Evolutionary conservation across 2,329 filamentous ascomycete species (phyloP), one percentile per base, ranked within the genome.

Genomic region (Botrytis fragariae): DNA sequence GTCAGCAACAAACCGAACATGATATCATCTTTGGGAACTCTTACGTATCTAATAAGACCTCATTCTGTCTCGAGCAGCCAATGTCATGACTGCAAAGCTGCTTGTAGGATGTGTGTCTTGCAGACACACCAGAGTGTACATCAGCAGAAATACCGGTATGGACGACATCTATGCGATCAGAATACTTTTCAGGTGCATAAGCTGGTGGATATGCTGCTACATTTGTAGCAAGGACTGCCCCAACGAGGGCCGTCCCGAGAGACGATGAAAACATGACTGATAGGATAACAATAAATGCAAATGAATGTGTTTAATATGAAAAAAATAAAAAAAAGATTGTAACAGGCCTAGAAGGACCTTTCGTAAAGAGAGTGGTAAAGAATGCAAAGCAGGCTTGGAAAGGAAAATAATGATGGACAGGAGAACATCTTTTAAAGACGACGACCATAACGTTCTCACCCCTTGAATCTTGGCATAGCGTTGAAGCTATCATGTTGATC

Each of bases 31-130:
- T 62, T 35, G 32, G 29, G 22, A 63, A n/a, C 7, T 25, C 77
- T 71, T 74, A 78, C 77, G 76, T 45, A 71, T 76, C 63, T 25
- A 79, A 70, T n/a, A 78, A 68, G n/a, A 75, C 63, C 51, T 77
- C 74, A 25, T 74, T 72, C 32, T 73, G 57, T 45, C 71, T 73
- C 22, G 72, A 72, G 45, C 45, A 68, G 9, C 70, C 48, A 68
- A 72, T 72, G n/a, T 72, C 70, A 48, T 72, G 70, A 29, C 45
- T 57, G 61, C 62, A 72, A 22, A 72, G 29, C 35, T 29, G 29
- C 32, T 42, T 68, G 39, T 32, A 10, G 12, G n/a, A 44, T 22
- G 25, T 29, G 45, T 48, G 45, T 65, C 68, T 70, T 14, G 68
- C 35, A 25, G 29, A 4, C 7, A 70, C 29, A 45, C 25, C 64